A percentile compares a stretch with the other conserved stretches of the same genome.
Evolutionary conservation across 1,284 basidiomycete species (phyloP).

Genomic region (Trichosporon ovoides): DNA sequence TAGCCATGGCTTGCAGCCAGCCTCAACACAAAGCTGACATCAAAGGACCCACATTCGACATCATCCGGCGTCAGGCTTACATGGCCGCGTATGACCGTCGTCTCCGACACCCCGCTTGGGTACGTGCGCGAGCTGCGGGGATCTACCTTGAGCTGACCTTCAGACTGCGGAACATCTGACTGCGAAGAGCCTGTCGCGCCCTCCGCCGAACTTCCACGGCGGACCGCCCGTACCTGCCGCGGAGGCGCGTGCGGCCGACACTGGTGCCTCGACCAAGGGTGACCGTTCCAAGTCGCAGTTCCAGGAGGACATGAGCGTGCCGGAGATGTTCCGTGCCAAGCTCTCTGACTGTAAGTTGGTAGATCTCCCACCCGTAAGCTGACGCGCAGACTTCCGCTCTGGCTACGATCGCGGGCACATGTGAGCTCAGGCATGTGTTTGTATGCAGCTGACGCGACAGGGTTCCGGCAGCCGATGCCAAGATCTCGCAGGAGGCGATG

Average conservation of each 20-base stretch:
- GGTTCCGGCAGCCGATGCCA: slow-evolving; percentile 97
- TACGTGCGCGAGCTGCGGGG: slow-evolving; percentile 42
- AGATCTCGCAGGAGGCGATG: slow-evolving; percentile 78
- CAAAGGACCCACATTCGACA: slow-evolving; percentile 75
- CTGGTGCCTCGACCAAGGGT: slow-evolving; percentile 49
- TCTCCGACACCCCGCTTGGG: slow-evolving; percentile 88
- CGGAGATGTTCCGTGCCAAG: slow-evolving; percentile 73
- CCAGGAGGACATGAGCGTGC: slow-evolving; percentile 74
- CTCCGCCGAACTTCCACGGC: slow-evolving; percentile 37
- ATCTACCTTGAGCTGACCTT: slow-evolving; percentile 2
- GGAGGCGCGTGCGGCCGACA: slow-evolving; percentile 36
- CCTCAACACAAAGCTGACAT: slow-evolving; percentile 1
- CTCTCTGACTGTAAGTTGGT: slow-evolving; percentile 63
- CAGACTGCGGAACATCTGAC: slow-evolving; percentile 91
- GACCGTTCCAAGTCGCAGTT: slow-evolving; percentile 79
- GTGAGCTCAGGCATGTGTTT: slow-evolving; percentile 41
- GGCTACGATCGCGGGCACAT: slow-evolving; percentile 98
- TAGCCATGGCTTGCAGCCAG: background rate
- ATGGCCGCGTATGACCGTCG: slow-evolving; percentile 86
- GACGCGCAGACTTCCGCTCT: slow-evolving; percentile 64
- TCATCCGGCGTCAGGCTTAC: slow-evolving; percentile 73
- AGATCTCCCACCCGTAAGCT: background rate
- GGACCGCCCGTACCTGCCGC: slow-evolving; percentile 34
- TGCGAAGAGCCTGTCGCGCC: slow-evolving; percentile 62
- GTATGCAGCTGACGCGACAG: slow-evolving; percentile 47